Evolutionary conservation across 1,284 basidiomycete species (phyloP), one percentile per base, ranked within the genome.

Genomic region (Rhodotorula glutinis): DNA sequence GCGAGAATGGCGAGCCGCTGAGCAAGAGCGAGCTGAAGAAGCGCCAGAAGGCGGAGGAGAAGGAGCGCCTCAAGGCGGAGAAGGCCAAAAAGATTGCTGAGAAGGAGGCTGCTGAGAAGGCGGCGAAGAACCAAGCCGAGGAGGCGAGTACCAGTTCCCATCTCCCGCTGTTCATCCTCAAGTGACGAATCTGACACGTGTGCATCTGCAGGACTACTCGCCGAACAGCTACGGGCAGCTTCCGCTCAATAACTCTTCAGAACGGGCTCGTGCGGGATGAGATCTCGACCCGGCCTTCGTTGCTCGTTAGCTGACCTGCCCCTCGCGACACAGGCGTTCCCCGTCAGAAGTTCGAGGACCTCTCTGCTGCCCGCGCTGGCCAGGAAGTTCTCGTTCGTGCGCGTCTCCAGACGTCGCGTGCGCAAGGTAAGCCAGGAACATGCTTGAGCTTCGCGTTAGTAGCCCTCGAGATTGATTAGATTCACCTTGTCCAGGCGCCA

Each of bases 241-340:
- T 19, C 92, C 93, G 27, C 82, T 98, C 61, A 91, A 98, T 81
- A 92, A 96, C 81, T 97, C 93, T 29, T 89, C 92, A 79, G 85
- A 83, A 73, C 79, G 81, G 60, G 79, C 79, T 14, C 80, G 83
- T 79, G 57, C 73, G 79, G 73, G 17, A 27, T 5, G 38, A 29
- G 10, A 14, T 40, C 19, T 29, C 5, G 23, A 11, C 5, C 23
- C 47, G 29, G 49, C 51, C 44, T 21, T 25, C 25, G 49, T 27
- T 41, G 33, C n/a, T 38, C 52, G 25, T 17, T 14, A 11, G n/a
- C 41, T 44, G 41, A 60, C 23, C 13, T 19, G 10, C 13, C 23
- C 1, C 10, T 0, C 16, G 9, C 9, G 11, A 5, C 4, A 19
- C 62, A 73, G 74, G 67, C 54, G 67, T 74, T 60, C 74, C 66